Conservation (phyloP, 306 rosid species). For the Cucurbita ficifolia region DNA sequence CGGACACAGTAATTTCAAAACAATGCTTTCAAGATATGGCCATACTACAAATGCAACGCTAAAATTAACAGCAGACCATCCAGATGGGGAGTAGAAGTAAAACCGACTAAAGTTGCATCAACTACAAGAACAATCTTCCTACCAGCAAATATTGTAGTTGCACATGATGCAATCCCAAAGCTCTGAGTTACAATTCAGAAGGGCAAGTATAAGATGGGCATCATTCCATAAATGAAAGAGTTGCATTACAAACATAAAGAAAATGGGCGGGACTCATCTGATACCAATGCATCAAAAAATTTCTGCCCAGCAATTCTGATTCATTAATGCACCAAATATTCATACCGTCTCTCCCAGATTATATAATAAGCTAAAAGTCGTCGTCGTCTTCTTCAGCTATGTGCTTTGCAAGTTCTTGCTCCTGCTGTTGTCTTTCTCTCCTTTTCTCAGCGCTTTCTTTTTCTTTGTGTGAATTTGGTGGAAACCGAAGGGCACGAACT, state of each 20-base stretch:
- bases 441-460: slow-evolving; percentile 47
- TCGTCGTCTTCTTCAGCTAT: slow-evolving; percentile 45
- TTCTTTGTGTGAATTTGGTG: slow-evolving; percentile 40
- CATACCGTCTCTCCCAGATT: not conserved
- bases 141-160: not conserved
- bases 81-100: no score
- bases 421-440: slow-evolving; percentile 44
- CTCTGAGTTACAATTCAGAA: not conserved
- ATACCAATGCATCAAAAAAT: not conserved
- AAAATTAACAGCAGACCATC: no score
- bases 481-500: slow-evolving; percentile 55
- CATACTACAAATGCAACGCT: no score
- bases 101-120: no score
- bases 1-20: no score
- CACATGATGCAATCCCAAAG: not conserved
- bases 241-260: not conserved
- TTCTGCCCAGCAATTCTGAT: not conserved
- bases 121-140: no score
- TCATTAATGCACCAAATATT: not conserved
- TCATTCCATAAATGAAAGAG: not conserved
- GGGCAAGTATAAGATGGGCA: not conserved
- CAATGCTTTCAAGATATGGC: no score
- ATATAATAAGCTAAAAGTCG: slow-evolving; percentile 17
- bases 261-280: not conserved
- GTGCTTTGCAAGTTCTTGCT: slow-evolving; percentile 43